A percentile compares a stretch with the other conserved stretches of the same genome.
Conservation (phyloP, 2,329 filamentous ascomycete species). For the Xylaria sp. region DNA sequence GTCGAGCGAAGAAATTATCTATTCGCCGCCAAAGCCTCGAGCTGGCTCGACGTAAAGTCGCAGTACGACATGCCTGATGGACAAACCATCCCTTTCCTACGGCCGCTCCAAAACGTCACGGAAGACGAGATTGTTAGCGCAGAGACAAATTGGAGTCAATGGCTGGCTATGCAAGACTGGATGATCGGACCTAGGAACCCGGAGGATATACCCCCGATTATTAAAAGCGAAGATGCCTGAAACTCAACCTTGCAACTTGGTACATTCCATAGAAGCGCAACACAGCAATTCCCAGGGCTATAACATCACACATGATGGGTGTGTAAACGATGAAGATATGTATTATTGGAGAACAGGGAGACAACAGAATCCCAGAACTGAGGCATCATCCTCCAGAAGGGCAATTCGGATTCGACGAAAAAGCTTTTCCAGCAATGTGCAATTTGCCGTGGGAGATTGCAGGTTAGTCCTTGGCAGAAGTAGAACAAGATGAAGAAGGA, state of each 20-base stretch:
- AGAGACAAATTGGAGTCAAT: conserved; percentile 90
- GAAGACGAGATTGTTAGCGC: conserved; percentile 85
- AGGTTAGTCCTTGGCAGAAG: not conserved
- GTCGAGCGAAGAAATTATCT: conserved; percentile 93
- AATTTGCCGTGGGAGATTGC: not conserved
- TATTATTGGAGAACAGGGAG: not conserved
- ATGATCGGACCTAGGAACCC: conserved; percentile 89
- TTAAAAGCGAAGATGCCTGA: conserved; percentile 50
- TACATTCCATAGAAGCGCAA: not conserved
- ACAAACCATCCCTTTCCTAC: conserved; percentile 88
- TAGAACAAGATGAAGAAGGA: too few relatives aligned
- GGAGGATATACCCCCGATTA: conserved; percentile 50
- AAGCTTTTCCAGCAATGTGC: not conserved
- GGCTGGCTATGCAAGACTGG: conserved; percentile 98
- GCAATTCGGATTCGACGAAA: not conserved
- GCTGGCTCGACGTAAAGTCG: conserved; percentile 88
- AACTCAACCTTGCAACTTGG: not conserved
- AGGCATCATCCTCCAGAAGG: conserved; percentile 4
- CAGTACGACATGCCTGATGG: conserved; percentile 88
- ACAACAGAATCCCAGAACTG: not conserved
- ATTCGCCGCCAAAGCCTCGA: conserved; percentile 92
- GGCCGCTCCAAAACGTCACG: conserved; percentile 79
- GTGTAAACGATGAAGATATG: not conserved
- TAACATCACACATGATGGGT: conserved; percentile 5
- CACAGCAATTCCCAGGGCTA: not conserved